Evolutionary conservation across 495 filamentous ascomycete genomes (phyloP).

Genomic region (Aspergillus carlsbadensis): DNA sequence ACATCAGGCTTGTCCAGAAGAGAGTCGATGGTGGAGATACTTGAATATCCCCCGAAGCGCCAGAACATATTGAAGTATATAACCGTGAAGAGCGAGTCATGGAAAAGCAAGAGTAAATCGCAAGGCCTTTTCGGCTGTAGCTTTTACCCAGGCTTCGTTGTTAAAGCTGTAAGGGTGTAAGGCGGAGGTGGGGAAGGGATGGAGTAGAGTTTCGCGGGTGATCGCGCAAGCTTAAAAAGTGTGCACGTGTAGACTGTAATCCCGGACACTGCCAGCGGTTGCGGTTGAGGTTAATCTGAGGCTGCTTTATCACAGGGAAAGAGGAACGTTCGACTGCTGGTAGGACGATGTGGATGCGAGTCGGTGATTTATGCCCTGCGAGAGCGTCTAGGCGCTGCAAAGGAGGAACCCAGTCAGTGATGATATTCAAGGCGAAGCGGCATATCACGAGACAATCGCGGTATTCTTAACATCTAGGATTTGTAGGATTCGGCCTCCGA

Average conservation of each 20-base stretch:
- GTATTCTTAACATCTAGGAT: neutral
- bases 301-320: constrained; percentile 11
- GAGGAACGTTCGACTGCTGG: neutral
- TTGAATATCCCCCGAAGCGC: constrained; percentile 98
- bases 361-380: constrained; percentile 18
- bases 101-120: constrained; percentile 28
- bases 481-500: neutral
- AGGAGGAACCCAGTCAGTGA: constrained; percentile 25
- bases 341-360: neutral
- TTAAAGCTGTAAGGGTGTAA: constrained; percentile 35
- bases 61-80: constrained; percentile 84
- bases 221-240: constrained; percentile 4
- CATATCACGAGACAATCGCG: constrained; percentile 2
- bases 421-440: neutral
- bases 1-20: constrained; percentile 95
- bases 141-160: constrained; percentile 26
- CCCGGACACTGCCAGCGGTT: constrained; percentile 5
- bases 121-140: constrained; percentile 19
- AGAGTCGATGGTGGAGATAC: constrained; percentile 91
- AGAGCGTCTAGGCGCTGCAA: constrained; percentile 38
- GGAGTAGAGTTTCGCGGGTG: constrained; percentile 12
- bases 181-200: constrained; percentile 13
- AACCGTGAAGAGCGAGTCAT: constrained; percentile 41
- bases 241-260: constrained; percentile 11
- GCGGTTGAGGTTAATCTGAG: constrained; percentile 4